Percentiles rank a stretch among this genome's conserved stretches.
phyloP scores from a whole-genome alignment of 179 eudicot species.

The Silene coronaria region DNA sequence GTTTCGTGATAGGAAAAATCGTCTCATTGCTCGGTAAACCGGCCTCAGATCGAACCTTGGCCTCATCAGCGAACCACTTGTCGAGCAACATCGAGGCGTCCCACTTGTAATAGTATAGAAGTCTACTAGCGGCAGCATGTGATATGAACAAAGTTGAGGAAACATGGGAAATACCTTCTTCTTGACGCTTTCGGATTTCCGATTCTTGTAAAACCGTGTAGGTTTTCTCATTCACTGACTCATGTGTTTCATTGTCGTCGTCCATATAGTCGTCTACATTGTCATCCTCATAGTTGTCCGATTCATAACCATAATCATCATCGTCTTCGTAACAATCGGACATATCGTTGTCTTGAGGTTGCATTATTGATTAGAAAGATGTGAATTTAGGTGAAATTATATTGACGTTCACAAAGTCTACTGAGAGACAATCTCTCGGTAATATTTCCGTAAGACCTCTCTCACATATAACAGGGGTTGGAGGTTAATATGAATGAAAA shows the following conservation, averaged over 20 bases:
- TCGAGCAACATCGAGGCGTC: slow-evolving; percentile 8
- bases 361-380: too few relatives aligned
- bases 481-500: too few relatives aligned
- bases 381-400: too few relatives aligned
- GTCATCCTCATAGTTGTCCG: neutral
- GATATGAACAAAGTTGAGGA: slow-evolving; percentile 49
- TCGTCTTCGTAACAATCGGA: neutral
- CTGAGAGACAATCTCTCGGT: too few relatives aligned
- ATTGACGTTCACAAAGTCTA: too few relatives aligned
- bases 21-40: slow-evolving; percentile 3
- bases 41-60: slow-evolving; percentile 8
- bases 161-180: slow-evolving; percentile 38
- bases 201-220: slow-evolving; percentile 45
- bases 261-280: neutral
- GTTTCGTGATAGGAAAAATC: neutral
- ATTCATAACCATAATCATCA: neutral
- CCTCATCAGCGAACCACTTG: slow-evolving; percentile 23
- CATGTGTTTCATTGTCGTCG: neutral
- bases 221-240: slow-evolving; percentile 10
- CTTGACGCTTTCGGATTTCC: slow-evolving; percentile 47
- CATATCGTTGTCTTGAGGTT: too few relatives aligned
- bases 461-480: too few relatives aligned
- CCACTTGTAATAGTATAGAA: slow-evolving; percentile 56
- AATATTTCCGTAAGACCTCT: too few relatives aligned
- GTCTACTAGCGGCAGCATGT: slow-evolving; percentile 38